A percentile compares a stretch with the other conserved stretches of the same genome.
These are phyloP conservation scores for Globisporangium megalacanthum DNA, from an alignment of 352 stramenopile species.

Conservation along the genomic window DNA sequence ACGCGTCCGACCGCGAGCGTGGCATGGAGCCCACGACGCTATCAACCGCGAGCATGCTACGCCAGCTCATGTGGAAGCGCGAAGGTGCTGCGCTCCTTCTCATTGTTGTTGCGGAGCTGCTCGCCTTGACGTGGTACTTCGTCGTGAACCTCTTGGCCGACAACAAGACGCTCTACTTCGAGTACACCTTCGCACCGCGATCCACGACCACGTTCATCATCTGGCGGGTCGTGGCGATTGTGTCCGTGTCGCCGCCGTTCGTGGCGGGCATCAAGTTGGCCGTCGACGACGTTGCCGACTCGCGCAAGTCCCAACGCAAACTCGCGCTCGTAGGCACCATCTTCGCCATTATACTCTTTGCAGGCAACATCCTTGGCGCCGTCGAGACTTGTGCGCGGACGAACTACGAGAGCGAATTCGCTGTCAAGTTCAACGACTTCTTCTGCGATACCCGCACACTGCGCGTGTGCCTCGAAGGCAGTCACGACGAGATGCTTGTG, in stretches of 20 bases:
- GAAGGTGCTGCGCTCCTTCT: neutral
- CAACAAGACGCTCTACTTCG: neutral
- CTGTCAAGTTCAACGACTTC: slow-evolving; percentile 8
- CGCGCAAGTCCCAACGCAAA: no score
- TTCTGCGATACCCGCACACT: slow-evolving; percentile 7
- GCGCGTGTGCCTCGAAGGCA: neutral
- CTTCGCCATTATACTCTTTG: neutral
- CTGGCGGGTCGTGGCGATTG: slow-evolving; percentile 4
- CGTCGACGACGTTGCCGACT: no score
- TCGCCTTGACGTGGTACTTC: neutral
- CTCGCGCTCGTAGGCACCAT: slow-evolving; percentile 65
- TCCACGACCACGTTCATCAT: neutral
- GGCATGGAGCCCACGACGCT: neutral
- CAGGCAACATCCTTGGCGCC: neutral
- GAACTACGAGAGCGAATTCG: neutral
- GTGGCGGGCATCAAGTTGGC: neutral
- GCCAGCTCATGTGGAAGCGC: neutral
- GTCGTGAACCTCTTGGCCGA: neutral
- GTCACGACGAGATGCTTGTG: neutral
- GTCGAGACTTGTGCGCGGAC: neutral
- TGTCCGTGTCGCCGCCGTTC: neutral
- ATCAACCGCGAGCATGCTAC: neutral
- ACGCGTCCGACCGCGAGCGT: neutral
- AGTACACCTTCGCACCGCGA: neutral
- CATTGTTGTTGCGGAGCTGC: neutral